A percentile compares a stretch with the other conserved stretches of the same genome.
Conservation (phyloP, 2,329 filamentous ascomycete species). For the Neonectria hederae region DNA sequence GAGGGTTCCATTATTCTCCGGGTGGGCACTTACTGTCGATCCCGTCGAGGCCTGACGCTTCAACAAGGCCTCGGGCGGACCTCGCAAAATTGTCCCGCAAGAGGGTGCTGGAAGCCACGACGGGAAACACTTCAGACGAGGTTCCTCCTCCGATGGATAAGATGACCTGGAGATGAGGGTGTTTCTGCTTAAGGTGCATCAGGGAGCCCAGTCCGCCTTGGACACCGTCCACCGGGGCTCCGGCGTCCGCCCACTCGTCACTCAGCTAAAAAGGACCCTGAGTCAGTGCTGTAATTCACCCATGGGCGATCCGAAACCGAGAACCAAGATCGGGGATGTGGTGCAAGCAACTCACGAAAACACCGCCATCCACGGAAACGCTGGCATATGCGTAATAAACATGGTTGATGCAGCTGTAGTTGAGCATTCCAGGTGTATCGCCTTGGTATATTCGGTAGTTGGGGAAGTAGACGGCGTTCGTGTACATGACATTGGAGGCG, state of each 20-base stretch:
- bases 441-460: constrained; percentile 79
- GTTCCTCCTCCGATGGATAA: constrained; percentile 78
- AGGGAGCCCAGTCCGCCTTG: constrained; percentile 78
- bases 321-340: constrained; percentile 12
- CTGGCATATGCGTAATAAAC: constrained; percentile 86
- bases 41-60: constrained; percentile 68
- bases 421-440: constrained; percentile 77
- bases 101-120: constrained; percentile 69
- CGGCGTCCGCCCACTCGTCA: constrained; percentile 80
- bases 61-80: constrained; percentile 72
- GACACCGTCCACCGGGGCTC: constrained; percentile 76
- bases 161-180: constrained; percentile 77
- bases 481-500: constrained; percentile 62
- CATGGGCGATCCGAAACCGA: constrained; percentile 13
- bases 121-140: constrained; percentile 73
- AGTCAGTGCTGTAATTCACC: constrained; percentile 38
- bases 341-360: constrained; percentile 70
- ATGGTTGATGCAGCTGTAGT: constrained; percentile 80
- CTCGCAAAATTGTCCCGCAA: constrained; percentile 75
- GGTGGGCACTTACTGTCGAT: constrained; percentile 72
- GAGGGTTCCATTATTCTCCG: neutral
- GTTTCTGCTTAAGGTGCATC: constrained; percentile 74
- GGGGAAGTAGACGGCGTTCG: constrained; percentile 87
- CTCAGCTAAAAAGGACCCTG: constrained; percentile 65
- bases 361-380: constrained; percentile 75